Percentiles rank a stretch among this genome's conserved stretches.
Conservation (phyloP, 2,329 filamentous ascomycete species). For the Trichoderma afroharzianum region DNA sequence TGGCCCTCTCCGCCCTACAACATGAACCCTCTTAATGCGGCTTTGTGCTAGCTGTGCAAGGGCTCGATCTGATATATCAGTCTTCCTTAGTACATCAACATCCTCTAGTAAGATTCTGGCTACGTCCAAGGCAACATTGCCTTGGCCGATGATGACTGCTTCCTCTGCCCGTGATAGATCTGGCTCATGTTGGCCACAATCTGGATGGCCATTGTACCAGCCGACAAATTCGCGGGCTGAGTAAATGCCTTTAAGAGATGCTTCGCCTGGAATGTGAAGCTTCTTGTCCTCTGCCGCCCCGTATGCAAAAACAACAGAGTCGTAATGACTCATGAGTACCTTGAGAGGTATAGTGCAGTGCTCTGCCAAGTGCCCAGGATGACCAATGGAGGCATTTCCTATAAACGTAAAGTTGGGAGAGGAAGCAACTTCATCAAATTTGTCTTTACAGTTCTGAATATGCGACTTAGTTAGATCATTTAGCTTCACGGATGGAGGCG, state of each 20-base stretch:
- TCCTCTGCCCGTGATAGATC: conserved; percentile 73
- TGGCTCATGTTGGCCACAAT: conserved; percentile 69
- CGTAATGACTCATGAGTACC: conserved; percentile 74
- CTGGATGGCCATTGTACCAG: conserved; percentile 96
- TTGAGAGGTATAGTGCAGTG: conserved; percentile 59
- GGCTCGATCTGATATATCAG: conserved; percentile 86
- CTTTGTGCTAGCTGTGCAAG: conserved; percentile 69
- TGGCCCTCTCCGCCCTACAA: conserved; percentile 87
- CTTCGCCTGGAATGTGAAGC: conserved; percentile 77
- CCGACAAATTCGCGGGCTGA: conserved; percentile 92
- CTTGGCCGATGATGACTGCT: conserved; percentile 86
- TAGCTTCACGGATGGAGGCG: neutral
- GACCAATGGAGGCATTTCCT: conserved; percentile 81
- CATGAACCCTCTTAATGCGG: conserved; percentile 71
- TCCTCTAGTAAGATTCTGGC: conserved; percentile 80
- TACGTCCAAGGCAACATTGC: conserved; percentile 93
- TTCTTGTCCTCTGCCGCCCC: conserved; percentile 81
- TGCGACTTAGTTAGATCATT: neutral
- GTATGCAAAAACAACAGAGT: conserved; percentile 89
- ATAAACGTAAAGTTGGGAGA: conserved; percentile 84
- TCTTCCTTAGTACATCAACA: conserved; percentile 68
- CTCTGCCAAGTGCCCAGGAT: conserved; percentile 37
- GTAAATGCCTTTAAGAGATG: conserved; percentile 67
- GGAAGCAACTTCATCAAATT: conserved; percentile 81
- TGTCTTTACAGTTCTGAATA: conserved; percentile 79